Evolutionary conservation across 1,284 basidiomycete genomes (phyloP).

Genomic region (Golubevia sp.): DNA sequence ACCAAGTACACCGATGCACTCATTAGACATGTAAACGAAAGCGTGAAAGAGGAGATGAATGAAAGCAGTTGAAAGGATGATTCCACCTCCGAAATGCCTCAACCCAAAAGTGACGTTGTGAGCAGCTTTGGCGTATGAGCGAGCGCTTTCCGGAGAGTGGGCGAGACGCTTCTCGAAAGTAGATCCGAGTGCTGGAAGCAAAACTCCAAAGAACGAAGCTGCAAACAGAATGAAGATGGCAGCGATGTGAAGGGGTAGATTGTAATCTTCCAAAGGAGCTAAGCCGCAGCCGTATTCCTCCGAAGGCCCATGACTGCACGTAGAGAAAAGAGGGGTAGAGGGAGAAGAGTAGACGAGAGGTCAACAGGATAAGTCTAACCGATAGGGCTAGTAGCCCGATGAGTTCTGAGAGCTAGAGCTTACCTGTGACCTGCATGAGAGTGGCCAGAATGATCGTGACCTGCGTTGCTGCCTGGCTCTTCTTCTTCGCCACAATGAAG

Average conservation of each 20-base stretch:
- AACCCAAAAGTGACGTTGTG: conserved; percentile 17
- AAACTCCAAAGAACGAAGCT: conserved; percentile 60
- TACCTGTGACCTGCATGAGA: conserved; percentile 19
- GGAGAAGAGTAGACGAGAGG: too few species aligned
- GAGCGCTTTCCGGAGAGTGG: neutral
- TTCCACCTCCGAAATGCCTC: conserved; percentile 53
- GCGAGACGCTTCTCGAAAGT: conserved; percentile 7
- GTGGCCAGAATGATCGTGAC: conserved; percentile 7
- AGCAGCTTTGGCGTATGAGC: conserved; percentile 5
- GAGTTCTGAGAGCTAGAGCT: too few species aligned
- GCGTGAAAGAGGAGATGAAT: conserved; percentile 64
- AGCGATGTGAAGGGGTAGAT: conserved; percentile 63
- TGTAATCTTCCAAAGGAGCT: conserved; percentile 53
- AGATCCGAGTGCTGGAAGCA: conserved; percentile 48
- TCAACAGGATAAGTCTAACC: too few species aligned
- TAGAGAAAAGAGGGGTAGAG: conserved; percentile 45
- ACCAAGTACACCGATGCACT: conserved; percentile 64
- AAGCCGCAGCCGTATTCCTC: conserved; percentile 57
- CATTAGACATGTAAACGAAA: conserved; percentile 59
- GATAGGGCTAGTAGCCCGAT: too few species aligned
- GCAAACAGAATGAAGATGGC: conserved; percentile 63
- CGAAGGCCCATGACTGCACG: conserved; percentile 63
- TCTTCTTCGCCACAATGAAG: conserved; percentile 19
- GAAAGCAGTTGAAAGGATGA: conserved; percentile 64
- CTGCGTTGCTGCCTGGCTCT: neutral